phyloP scores from a whole-genome alignment of 257 asterid genomes.

The Solanum ossicruentum region DNA sequence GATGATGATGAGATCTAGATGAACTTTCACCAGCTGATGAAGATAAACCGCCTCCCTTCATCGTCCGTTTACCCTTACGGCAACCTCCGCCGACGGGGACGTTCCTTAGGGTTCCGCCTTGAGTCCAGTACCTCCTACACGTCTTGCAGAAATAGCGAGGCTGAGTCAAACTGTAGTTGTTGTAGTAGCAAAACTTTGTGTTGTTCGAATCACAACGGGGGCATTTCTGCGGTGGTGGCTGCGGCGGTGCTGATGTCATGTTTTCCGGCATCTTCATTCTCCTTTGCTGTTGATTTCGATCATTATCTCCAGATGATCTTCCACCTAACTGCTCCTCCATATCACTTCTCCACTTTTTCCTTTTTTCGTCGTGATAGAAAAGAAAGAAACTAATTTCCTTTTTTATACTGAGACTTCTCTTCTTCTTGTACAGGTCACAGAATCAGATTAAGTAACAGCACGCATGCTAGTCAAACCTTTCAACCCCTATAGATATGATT shows the following conservation, averaged over 20 bases:
- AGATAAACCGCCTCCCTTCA: not conserved
- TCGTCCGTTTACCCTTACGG: slow-evolving; percentile 12
- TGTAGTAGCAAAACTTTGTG: slow-evolving; percentile 25
- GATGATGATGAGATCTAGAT: not conserved
- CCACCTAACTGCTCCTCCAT: slow-evolving; percentile 22
- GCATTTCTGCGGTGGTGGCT: slow-evolving; percentile 14
- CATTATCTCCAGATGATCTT: slow-evolving; percentile 1
- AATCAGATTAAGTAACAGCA: not conserved
- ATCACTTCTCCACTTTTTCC: not conserved
- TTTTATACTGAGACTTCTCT: not conserved
- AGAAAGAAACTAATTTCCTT: too few relatives aligned
- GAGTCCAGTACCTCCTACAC: slow-evolving; percentile 30
- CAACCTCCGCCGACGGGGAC: slow-evolving; percentile 25
- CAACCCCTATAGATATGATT: not conserved
- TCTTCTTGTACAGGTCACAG: not conserved
- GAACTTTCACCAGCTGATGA: slow-evolving; percentile 8
- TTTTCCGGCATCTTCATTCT: slow-evolving; percentile 15
- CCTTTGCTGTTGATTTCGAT: slow-evolving; percentile 10
- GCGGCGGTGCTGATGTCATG: not conserved
- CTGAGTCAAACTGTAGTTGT: slow-evolving; percentile 21
- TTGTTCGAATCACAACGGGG: slow-evolving; percentile 23
- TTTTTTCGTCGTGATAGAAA: not conserved
- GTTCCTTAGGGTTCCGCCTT: slow-evolving; percentile 26
- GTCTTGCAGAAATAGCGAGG: slow-evolving; percentile 24
- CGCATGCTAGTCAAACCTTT: not conserved